These are phyloP conservation scores for Peniophora sp. DNA, from an alignment of 1,284 basidiomycete genomes.

Conservation along the genomic window DNA sequence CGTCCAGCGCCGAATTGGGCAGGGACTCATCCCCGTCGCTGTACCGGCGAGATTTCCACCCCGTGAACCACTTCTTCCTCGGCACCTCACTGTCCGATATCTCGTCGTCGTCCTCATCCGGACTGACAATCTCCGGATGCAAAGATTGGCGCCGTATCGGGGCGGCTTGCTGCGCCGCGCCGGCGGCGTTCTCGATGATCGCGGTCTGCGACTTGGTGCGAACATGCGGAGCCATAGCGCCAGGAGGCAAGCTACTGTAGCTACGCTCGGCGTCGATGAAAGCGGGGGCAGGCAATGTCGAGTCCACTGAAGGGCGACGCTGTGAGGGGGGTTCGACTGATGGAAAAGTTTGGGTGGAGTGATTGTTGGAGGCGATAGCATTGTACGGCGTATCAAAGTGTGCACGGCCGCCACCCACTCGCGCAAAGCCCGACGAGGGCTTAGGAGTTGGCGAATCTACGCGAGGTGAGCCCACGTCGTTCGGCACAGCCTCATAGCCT, in stretches of 20 bases:
- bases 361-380: conserved; percentile 45
- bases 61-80: conserved; percentile 58
- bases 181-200: conserved; percentile 54
- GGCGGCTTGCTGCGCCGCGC: conserved; percentile 7
- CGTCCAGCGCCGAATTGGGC: conserved; percentile 15
- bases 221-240: conserved; percentile 60
- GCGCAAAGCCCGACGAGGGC: conserved; percentile 59
- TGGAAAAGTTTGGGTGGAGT: conserved; percentile 54
- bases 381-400: conserved; percentile 68
- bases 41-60: conserved; percentile 50
- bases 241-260: conserved; percentile 39
- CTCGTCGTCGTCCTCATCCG: conserved; percentile 15
- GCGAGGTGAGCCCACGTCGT: conserved; percentile 22
- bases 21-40: conserved; percentile 38
- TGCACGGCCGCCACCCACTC: conserved; percentile 72
- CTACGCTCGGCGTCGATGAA: conserved; percentile 29
- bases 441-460: conserved; percentile 20
- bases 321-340: conserved; percentile 37
- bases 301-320: conserved; percentile 21
- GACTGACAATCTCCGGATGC: conserved; percentile 9
- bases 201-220: conserved; percentile 77
- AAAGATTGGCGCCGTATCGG: conserved; percentile 9
- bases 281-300: conserved; percentile 46
- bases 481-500: conserved; percentile 41
- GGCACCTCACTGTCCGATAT: conserved; percentile 16